phyloP scores from a whole-genome alignment of 2,329 filamentous ascomycete species.

The Scopulariopsis brevicaulis region DNA sequence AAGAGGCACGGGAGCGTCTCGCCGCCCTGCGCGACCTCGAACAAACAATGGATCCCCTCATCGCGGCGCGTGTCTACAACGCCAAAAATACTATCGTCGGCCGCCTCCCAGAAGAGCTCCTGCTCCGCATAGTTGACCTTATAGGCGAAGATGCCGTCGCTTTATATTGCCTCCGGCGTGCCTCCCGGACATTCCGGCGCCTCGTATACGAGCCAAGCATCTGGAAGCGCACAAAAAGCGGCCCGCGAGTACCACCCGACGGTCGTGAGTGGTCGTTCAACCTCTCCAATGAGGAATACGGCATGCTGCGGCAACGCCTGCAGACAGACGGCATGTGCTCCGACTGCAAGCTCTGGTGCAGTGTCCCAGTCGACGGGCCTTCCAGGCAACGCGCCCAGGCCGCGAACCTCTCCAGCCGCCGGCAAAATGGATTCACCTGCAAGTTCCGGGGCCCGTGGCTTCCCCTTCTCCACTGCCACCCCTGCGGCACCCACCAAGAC shows the following conservation, averaged over 20 bases:
- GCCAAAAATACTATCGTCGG: background rate
- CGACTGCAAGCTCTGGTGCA: no score
- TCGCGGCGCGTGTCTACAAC: background rate
- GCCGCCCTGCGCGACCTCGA: background rate
- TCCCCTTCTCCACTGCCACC: background rate
- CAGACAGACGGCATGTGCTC: no score
- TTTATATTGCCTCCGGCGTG: background rate
- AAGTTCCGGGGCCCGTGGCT: no score
- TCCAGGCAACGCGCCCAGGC: no score
- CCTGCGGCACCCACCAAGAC: background rate
- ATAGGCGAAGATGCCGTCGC: background rate
- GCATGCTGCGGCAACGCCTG: no score
- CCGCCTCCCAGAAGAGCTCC: background rate
- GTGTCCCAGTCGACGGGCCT: no score
- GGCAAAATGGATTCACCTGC: no score
- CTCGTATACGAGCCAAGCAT: background rate
- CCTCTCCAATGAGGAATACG: background rate
- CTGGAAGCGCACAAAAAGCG: background rate
- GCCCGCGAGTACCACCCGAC: background rate
- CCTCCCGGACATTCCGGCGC: background rate
- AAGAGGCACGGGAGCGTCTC: no score
- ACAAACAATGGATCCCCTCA: background rate
- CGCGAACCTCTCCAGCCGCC: no score
- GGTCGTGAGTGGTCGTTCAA: background rate
- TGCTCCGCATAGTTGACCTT: background rate